These are phyloP conservation scores for Thermoascus crustaceus DNA, from an alignment of 2,329 filamentous ascomycete genomes.

Conservation along the genomic window DNA sequence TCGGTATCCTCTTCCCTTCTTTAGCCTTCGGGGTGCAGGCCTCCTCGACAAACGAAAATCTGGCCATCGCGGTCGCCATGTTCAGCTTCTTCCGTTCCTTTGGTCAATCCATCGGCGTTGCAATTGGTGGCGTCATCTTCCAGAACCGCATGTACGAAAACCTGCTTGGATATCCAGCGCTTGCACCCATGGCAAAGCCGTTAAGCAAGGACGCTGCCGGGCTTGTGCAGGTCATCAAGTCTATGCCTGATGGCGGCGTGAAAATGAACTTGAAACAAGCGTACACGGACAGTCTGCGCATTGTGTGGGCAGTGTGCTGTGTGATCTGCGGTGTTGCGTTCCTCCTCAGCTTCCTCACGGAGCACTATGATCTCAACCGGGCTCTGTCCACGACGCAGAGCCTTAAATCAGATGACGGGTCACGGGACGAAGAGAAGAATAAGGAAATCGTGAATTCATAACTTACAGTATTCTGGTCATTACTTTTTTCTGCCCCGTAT, in stretches of 20 bases:
- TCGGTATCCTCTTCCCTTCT: conserved; percentile 58
- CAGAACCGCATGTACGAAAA: conserved; percentile 55
- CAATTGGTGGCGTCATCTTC: conserved; percentile 60
- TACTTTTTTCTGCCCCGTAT: no score
- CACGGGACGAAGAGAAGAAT: background rate
- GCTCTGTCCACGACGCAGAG: conserved; percentile 27
- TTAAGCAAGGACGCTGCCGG: conserved; percentile 52
- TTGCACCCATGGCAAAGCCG: conserved; percentile 40
- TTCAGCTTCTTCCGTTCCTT: conserved; percentile 60
- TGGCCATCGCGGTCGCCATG: conserved; percentile 55
- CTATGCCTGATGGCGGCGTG: conserved; percentile 37
- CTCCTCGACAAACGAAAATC: conserved; percentile 47
- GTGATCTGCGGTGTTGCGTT: conserved; percentile 46
- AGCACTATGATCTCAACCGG: conserved; percentile 38
- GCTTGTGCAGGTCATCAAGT: conserved; percentile 51
- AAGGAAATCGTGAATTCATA: background rate
- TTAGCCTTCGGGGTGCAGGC: conserved; percentile 58
- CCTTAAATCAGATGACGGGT: conserved; percentile 6
- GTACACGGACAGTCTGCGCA: conserved; percentile 47
- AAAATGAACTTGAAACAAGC: conserved; percentile 42
- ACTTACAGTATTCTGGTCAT: no score
- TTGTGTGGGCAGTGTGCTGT: conserved; percentile 50
- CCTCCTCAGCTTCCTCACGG: conserved; percentile 45
- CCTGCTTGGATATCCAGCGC: conserved; percentile 39
- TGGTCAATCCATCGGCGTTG: conserved; percentile 58